Evolutionary conservation across 2,329 filamentous ascomycete genomes (phyloP), one percentile per base, ranked within the genome.

Genomic region (Aspergillus persii): DNA sequence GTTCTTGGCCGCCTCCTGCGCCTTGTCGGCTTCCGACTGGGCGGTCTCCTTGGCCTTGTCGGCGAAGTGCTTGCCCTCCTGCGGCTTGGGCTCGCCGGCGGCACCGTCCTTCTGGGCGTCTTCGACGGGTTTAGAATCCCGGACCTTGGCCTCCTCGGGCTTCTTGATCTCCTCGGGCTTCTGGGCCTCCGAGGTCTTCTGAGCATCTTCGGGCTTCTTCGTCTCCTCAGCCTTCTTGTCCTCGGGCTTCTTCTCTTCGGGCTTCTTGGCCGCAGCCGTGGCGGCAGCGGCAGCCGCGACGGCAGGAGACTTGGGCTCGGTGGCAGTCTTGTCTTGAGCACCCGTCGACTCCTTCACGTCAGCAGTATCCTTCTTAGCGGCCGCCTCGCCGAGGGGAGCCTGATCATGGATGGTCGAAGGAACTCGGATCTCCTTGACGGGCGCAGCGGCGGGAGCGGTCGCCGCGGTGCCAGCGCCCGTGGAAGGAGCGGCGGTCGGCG

Each of bases 21-120:
- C 54, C 54, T 60, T 57, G 18, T 57, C 58, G 39, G 52, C 63
- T 44, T 54, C 56, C n/a, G 57, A 55, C 60, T 63, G 53, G 27
- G 55, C 58, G 15, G 54, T 44, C 44, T 62, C 55, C 11, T 44
- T 50, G 23, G 46, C 44, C 52, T 58, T 52, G 44, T 53, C 29
- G 60, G 62, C 62, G 44, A 53, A 18, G 48, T 47, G 26, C 47
- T 55, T 29, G 8, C 54, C 61, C 60, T 68, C 67, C 51, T 70
- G 64, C 11, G 55, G 29, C 50, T 60, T 57, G 31, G 44, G 9
- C 8, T 57, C 36, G 12, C 30, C 9, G 33, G 33, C 47, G 29
- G 50, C 50, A 15, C 36, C 44, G 36, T 48, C 53, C n/a, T 30
- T n/a, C 54, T 47, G 41, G 2, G 57, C 50, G 12, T 54, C 57